These are phyloP conservation scores for Linaria vulgaris DNA, from an alignment of 257 asterid genomes.

Conservation along the genomic window DNA sequence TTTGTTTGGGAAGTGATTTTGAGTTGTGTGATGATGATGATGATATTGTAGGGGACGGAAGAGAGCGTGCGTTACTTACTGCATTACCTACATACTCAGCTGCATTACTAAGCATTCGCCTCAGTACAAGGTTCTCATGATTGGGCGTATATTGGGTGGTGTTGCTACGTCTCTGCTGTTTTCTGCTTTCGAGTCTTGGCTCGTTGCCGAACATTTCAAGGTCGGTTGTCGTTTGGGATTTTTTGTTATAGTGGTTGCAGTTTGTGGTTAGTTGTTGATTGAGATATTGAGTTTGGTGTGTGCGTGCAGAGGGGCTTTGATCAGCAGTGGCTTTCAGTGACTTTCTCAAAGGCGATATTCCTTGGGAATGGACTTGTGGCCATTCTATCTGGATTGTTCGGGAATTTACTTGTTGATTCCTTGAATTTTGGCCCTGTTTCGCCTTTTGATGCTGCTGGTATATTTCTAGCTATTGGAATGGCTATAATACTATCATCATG, in stretches of 20 bases:
- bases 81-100: constrained; percentile 88
- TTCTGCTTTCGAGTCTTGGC: constrained; percentile 96
- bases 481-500: constrained; percentile 83
- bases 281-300: constrained; percentile 9
- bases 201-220: constrained; percentile 98
- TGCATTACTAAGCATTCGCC: constrained; percentile 96
- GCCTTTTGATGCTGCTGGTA: constrained; percentile 94
- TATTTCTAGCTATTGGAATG: constrained; percentile 88
- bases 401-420: constrained; percentile 82
- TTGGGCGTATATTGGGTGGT: constrained; percentile 95
- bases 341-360: constrained; percentile 95
- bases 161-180: constrained; percentile 92
- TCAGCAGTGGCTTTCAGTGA: constrained; percentile 90
- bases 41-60: constrained; percentile 74
- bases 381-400: constrained; percentile 82
- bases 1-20: constrained; percentile 11
- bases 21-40: constrained; percentile 5
- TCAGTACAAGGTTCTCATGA: constrained; percentile 76
- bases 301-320: constrained; percentile 85
- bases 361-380: constrained; percentile 98
- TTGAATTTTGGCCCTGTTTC: constrained; percentile 89
- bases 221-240: constrained; percentile 33
- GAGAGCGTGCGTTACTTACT: constrained; percentile 90
- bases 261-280: constrained; percentile 9
- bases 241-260: not conserved